Conservation (phyloP, 176 grass and related monocot genomes). For the Thalia dealbata region DNA sequence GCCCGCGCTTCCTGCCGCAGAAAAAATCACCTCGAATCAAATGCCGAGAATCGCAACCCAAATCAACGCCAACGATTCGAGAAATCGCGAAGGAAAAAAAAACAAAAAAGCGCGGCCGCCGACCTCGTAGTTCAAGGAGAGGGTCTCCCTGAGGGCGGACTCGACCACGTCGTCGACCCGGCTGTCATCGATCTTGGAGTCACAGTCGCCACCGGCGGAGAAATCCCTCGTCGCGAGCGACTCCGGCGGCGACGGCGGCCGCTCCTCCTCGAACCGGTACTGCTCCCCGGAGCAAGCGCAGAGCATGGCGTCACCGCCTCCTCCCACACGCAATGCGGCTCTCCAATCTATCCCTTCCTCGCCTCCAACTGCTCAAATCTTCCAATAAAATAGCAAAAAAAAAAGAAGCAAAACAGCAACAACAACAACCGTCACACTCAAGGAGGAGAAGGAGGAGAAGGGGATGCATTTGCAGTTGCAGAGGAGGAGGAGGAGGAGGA, state of each 20-base stretch:
- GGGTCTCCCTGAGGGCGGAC: constrained; percentile 79
- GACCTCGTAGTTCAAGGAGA: constrained; percentile 99
- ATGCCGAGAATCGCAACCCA: neutral
- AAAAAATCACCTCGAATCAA: neutral
- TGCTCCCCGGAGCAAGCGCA: constrained; percentile 84
- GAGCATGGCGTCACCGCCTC: constrained; percentile 30
- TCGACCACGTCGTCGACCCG: constrained; percentile 90
- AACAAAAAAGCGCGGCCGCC: too few species aligned
- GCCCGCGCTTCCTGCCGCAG: constrained; percentile 75
- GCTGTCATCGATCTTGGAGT: constrained; percentile 63
- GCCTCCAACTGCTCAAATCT: neutral
- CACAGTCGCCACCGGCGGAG: constrained; percentile 45
- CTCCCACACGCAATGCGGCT: neutral
- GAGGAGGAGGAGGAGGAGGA: neutral
- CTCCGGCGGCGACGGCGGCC: constrained; percentile 50
- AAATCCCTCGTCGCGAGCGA: constrained; percentile 89
- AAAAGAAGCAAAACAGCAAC: too few species aligned
- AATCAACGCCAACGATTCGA: neutral
- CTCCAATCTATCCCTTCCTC: neutral
- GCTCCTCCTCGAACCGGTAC: constrained; percentile 77
- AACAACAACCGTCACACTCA: neutral
- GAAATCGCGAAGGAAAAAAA: neutral
- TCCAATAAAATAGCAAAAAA: neutral
- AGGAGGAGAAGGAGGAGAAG: neutral
- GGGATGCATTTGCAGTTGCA: neutral